Base-by-base conservation (phyloP, 139 green algal genomes). In the Auxenochlorella protothecoides region DNA sequence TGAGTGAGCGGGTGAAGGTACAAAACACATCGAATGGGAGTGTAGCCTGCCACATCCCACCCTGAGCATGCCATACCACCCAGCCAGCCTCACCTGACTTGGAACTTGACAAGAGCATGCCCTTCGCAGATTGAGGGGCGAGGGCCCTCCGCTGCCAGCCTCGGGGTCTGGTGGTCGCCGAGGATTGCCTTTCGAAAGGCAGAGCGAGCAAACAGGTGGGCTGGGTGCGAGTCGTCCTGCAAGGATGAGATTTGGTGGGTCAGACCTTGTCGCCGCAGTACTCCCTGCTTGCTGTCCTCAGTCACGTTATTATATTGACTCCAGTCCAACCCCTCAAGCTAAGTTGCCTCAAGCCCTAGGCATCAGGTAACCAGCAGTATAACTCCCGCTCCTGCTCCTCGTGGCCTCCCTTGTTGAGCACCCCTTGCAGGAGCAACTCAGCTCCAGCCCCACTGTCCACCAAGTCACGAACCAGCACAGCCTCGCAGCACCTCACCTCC, bases 101-200 rank as follows among this genome's bases (percentile, higher is more conserved):
- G 75, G 62, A 88, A 83, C n/a, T 78, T 74, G 59, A 85, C 79
- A 44, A 89, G 69, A 52, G 78, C 81, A 63, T 88, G 75, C 27
- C 75, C 73, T 5, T 13, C 57, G 11, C 9, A 79, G 75, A 16
- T 72, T 53, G 67, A 74, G 61, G 54, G 66, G 78, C 52, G 53
- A 63, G 13, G 67, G 52, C 15, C 12, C 6, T 27, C 5, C 67
- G 15, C 52, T 52, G 53, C 52, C 4, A 12, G 67, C 51, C 16
- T 74, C 12, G 11, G 61, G 27, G 1, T 61, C 57, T 54, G 52
- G 16, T 52, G 60, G 71, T 73, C 61, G 63, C 57, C 57, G 52
- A 78, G 66, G 44, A 86, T 79, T 5, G 91, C 87, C 66, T 91
- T 77, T 6, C 74, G 79, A 74, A 94, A 93, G 0, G 88, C 85